Conservation (phyloP, 768 basidiomycete genomes). For the Rhizopogon vinicolor region DNA sequence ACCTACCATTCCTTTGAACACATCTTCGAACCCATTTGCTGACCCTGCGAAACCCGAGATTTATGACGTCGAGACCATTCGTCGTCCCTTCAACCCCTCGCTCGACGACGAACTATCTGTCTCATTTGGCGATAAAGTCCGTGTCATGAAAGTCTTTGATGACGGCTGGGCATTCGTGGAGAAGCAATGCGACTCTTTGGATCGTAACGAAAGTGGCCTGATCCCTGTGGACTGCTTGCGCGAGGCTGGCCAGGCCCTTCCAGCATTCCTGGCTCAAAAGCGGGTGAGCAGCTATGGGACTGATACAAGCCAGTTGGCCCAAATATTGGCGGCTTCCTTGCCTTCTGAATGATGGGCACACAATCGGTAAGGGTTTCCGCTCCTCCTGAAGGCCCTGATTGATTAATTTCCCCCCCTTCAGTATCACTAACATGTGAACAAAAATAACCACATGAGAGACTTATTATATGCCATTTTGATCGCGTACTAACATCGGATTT, state of each 20-base stretch:
- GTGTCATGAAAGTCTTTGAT: conserved; percentile 50
- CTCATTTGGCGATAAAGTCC: conserved; percentile 44
- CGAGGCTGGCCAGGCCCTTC: conserved; percentile 39
- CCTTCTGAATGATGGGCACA: neutral
- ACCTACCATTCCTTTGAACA: neutral
- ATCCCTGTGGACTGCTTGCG: conserved; percentile 72
- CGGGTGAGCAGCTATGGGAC: conserved; percentile 36
- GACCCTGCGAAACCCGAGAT: conserved; percentile 29
- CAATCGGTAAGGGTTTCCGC: neutral
- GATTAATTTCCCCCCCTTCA: neutral
- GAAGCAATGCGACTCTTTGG: conserved; percentile 23
- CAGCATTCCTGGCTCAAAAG: conserved; percentile 46
- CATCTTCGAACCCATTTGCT: conserved; percentile 28
- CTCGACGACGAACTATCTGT: conserved; percentile 59
- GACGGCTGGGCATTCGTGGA: conserved; percentile 72
- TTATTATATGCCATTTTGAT: neutral
- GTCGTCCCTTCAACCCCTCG: conserved; percentile 52
- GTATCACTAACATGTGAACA: neutral
- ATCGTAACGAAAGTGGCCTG: conserved; percentile 35
- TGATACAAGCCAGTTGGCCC: neutral
- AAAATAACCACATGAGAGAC: neutral
- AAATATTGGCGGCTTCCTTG: neutral
- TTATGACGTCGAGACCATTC: conserved; percentile 42
- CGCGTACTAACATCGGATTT: neutral
- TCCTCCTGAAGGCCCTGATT: neutral